Conservation (phyloP, 257 asterid species). For the Solanum corneliomulleri region DNA sequence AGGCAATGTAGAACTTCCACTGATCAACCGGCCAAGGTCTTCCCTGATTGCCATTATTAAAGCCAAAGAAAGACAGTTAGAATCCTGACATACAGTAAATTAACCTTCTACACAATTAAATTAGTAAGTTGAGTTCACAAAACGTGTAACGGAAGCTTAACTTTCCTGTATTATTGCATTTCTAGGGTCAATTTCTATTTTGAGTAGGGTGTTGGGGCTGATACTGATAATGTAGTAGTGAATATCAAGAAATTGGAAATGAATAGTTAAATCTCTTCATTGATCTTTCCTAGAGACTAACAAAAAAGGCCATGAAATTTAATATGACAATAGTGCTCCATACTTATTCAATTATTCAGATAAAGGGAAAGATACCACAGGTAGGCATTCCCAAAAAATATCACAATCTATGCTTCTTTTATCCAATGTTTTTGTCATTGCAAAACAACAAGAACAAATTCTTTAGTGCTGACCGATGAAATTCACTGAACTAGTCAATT, state of each 20-base stretch:
- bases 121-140: not conserved
- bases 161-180: not conserved
- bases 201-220: not conserved
- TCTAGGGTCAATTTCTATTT: not conserved
- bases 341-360: not conserved
- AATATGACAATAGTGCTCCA: not conserved
- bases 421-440: not conserved
- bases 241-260: not conserved
- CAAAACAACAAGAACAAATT: not conserved
- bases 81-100: not conserved
- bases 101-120: not conserved
- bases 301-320: not conserved
- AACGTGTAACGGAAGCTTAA: not conserved
- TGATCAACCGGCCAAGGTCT: conserved; percentile 79
- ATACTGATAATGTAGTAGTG: not conserved
- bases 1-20: conserved; percentile 89
- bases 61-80: not conserved
- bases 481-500: not conserved
- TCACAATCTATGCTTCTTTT: not conserved
- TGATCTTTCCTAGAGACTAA: not conserved
- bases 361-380: not conserved
- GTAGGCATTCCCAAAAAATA: not conserved
- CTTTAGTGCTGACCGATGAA: not conserved
- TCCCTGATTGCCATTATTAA: conserved; percentile 36
- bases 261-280: not conserved